phyloP scores from a whole-genome alignment of 2,329 filamentous ascomycete genomes.

The Diplodia seriata region DNA sequence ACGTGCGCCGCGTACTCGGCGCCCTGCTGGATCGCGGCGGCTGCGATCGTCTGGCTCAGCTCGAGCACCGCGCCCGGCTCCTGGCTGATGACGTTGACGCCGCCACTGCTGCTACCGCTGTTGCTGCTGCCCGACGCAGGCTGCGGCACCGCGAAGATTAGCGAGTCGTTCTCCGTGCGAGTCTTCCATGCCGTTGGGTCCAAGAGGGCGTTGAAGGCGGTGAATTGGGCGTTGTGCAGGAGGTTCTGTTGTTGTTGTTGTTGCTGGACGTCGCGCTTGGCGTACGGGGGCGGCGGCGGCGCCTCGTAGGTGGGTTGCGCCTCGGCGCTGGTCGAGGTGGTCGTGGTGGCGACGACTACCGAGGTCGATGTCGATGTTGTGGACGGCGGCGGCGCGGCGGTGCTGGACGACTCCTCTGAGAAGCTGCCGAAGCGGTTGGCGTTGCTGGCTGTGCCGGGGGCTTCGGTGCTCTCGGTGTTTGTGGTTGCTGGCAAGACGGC shows the following conservation, averaged over 20 bases:
- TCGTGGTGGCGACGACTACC: slow-evolving; percentile 29
- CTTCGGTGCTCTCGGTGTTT: background rate
- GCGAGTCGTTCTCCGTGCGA: slow-evolving; percentile 34
- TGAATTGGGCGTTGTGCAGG: slow-evolving; percentile 41
- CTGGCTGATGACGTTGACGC: slow-evolving; percentile 38
- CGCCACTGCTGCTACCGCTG: background rate
- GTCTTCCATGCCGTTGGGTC: slow-evolving; percentile 39
- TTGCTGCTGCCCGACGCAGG: background rate
- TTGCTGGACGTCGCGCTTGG: slow-evolving; percentile 22
- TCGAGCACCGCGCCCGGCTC: slow-evolving; percentile 36
- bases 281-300: slow-evolving; percentile 3
- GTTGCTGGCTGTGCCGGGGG: background rate
- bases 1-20: slow-evolving; percentile 22
- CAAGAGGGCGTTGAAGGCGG: background rate
- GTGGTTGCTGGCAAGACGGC: slow-evolving; percentile 26
- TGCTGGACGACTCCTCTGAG: background rate
- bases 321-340: background rate
- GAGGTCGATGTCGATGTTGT: slow-evolving; percentile 6
- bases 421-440: background rate
- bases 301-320: too few species aligned
- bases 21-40: background rate
- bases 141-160: slow-evolving; percentile 36
- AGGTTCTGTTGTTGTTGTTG: slow-evolving; percentile 35
- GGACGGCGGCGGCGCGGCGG: background rate
- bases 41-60: slow-evolving; percentile 40